phyloP scores from a whole-genome alignment of 176 grass and related monocot genomes.

The Phyllostachys edulis region DNA sequence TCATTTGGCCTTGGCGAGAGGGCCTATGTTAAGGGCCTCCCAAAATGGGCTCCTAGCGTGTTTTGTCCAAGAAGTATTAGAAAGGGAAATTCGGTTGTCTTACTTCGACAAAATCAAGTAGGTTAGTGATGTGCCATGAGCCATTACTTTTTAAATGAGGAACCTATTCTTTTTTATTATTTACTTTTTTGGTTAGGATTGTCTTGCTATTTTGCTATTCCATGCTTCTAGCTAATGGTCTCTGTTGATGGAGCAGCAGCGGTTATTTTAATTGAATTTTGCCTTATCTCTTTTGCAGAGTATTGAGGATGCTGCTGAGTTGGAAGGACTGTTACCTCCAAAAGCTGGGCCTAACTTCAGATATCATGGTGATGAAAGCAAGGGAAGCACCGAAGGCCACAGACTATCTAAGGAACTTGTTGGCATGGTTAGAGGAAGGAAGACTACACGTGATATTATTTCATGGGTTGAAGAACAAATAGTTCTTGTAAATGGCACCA shows the following conservation, averaged over 20 bases:
- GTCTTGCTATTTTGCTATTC: constrained; percentile 12
- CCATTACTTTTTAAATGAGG: constrained; percentile 8
- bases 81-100: constrained; percentile 87
- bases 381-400: constrained; percentile 48
- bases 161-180: neutral
- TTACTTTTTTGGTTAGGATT: neutral
- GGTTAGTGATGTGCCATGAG: constrained; percentile 46
- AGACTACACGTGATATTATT: constrained; percentile 68
- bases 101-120: constrained; percentile 98
- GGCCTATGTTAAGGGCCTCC: constrained; percentile 90
- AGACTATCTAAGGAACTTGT: constrained; percentile 77
- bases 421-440: constrained; percentile 71
- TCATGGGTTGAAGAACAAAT: constrained; percentile 79
- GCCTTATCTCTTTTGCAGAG: constrained; percentile 50
- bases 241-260: neutral
- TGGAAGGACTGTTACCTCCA: constrained; percentile 86
- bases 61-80: constrained; percentile 98
- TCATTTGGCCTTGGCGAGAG: constrained; percentile 98
- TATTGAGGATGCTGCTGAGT: constrained; percentile 78
- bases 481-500: constrained; percentile 62
- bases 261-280: constrained; percentile 19
- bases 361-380: constrained; percentile 58
- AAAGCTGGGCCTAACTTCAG: constrained; percentile 81
- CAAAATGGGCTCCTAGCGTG: constrained; percentile 89
- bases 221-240: constrained; percentile 5